phyloP scores from a whole-genome alignment of 768 basidiomycete species.

The Suillus plorans region DNA sequence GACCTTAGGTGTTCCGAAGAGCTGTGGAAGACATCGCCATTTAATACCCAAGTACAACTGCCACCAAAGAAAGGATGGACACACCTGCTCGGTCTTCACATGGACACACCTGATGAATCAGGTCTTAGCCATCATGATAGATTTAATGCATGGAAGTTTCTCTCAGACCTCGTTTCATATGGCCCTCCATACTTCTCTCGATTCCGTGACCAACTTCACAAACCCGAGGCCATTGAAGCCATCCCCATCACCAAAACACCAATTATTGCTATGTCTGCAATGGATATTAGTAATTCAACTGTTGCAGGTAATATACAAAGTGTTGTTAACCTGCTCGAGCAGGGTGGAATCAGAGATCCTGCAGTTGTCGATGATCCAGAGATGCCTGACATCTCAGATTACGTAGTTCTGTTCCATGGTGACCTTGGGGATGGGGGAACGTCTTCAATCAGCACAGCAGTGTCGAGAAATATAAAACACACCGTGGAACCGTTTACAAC shows the following conservation, averaged over 20 bases:
- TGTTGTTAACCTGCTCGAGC: slow-evolving; percentile 11
- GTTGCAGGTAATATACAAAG: slow-evolving; percentile 20
- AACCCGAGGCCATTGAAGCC: slow-evolving; percentile 25
- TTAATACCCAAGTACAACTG: slow-evolving; percentile 19
- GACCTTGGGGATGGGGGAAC: slow-evolving; percentile 24
- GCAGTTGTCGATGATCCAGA: not conserved
- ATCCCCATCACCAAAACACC: slow-evolving; percentile 25
- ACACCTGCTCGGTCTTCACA: no score
- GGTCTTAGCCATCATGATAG: slow-evolving; percentile 21
- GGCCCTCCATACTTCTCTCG: slow-evolving; percentile 21
- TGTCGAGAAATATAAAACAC: slow-evolving; percentile 27
- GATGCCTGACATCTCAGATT: slow-evolving; percentile 11
- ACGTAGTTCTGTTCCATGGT: slow-evolving; percentile 21
- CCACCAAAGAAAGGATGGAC: slow-evolving; percentile 12
- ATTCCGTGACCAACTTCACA: slow-evolving; percentile 16
- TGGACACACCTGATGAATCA: slow-evolving; percentile 9
- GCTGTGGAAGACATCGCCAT: slow-evolving; percentile 31
- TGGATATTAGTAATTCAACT: slow-evolving; percentile 27
- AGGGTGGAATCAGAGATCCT: slow-evolving; percentile 6
- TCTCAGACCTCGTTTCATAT: slow-evolving; percentile 12
- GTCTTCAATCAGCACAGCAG: slow-evolving; percentile 11
- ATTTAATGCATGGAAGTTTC: slow-evolving; percentile 18
- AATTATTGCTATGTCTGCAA: slow-evolving; percentile 20
- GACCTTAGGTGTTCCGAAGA: slow-evolving; percentile 34
- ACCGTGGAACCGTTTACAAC: slow-evolving; percentile 14